Base-by-base conservation (phyloP, 768 basidiomycete species). In the Russula griseocarnosa region DNA sequence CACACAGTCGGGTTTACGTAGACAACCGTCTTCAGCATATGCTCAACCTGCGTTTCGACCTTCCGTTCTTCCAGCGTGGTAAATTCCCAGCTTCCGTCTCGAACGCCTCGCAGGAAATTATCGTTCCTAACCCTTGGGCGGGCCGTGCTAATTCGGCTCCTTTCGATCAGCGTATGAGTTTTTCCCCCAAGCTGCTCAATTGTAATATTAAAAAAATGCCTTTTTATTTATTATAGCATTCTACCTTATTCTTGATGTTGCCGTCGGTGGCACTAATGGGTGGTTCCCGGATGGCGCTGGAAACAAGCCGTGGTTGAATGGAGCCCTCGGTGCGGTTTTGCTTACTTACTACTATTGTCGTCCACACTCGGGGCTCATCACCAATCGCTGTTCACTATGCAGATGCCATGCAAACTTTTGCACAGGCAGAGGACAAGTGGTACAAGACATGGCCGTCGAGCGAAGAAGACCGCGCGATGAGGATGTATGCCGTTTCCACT, bases 271-370 rank as follows among this genome's bases (percentile, higher is more conserved):
- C 2, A 95, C 91, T 26, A 92, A 86, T 70, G 94, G 94, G 5
- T 95, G 91, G 91, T 95, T 95, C 83, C 90, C 90, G 6, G 94
- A 97, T 72, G 83, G 83, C 51, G 77, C 76, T n/a, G 85, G 82
- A 8, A 74, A 83, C 70, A 93, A 93, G 75, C 90, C 90, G 3
- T 93, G 91, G 91, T 71, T 91, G 54, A 88, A 92, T 72, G 82
- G 81, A 34, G 87, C 88, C 0, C 58, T 68, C 30, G 72, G 76
- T 78, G 62, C 16, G 65, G 28, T 50, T 50, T 50, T n/a, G n/a
- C n/a, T n/a, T n/a, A n/a, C n/a, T 6, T 26, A 1, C 14, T 28
- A 20, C 2, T 36, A 13, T 60, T 59, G n/a, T 38, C 20, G 36
- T 36, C 36, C 36, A 36, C 36, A 18, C 16, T 16, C 14, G 38